A percentile compares a stretch with the other conserved stretches of the same genome.
Evolutionary conservation across 1,139 yeast genomes (phyloP).

Genomic region (Yamadazyma trypodendri): DNA sequence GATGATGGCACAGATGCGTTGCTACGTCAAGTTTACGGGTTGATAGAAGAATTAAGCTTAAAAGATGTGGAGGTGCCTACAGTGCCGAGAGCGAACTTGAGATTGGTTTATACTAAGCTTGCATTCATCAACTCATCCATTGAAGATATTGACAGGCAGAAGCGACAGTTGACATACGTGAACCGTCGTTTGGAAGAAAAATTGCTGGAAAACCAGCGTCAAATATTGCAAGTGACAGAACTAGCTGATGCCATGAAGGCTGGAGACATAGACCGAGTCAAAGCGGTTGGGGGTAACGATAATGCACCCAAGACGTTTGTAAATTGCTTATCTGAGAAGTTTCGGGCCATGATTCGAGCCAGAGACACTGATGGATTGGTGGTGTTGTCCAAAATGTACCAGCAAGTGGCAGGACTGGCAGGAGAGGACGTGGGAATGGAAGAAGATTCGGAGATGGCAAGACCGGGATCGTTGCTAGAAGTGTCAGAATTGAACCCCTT

Average conservation of each 20-base stretch:
- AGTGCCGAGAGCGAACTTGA: slow-evolving; percentile 11
- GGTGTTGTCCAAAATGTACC: slow-evolving; percentile 5
- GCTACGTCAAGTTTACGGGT: slow-evolving; percentile 22
- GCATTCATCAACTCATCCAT: slow-evolving; percentile 16
- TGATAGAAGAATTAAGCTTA: slow-evolving; percentile 27
- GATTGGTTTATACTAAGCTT: slow-evolving; percentile 17
- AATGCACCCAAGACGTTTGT: slow-evolving; percentile 12
- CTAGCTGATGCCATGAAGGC: slow-evolving; percentile 5
- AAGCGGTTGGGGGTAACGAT: slow-evolving; percentile 5
- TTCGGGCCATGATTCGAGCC: slow-evolving; percentile 3
- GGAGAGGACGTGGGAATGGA: slow-evolving; percentile 2
- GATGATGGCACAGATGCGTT: background rate
- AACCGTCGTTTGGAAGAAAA: slow-evolving; percentile 10
- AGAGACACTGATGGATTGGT: slow-evolving; percentile 6
- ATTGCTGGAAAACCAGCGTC: background rate
- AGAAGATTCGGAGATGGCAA: slow-evolving; percentile 1
- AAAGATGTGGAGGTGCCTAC: slow-evolving; percentile 33
- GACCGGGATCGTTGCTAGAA: slow-evolving; percentile 1
- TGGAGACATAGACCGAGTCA: slow-evolving; percentile 5
- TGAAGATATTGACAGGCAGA: slow-evolving; percentile 19
- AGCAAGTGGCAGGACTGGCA: slow-evolving; percentile 1
- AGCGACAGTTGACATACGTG: slow-evolving; percentile 11
- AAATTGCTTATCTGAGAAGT: slow-evolving; percentile 6
- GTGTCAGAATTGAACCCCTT: slow-evolving; percentile 13
- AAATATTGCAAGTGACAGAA: slow-evolving; percentile 5